Conservation (phyloP, 441 rosid species). For the Gossypium schwendimanii region DNA sequence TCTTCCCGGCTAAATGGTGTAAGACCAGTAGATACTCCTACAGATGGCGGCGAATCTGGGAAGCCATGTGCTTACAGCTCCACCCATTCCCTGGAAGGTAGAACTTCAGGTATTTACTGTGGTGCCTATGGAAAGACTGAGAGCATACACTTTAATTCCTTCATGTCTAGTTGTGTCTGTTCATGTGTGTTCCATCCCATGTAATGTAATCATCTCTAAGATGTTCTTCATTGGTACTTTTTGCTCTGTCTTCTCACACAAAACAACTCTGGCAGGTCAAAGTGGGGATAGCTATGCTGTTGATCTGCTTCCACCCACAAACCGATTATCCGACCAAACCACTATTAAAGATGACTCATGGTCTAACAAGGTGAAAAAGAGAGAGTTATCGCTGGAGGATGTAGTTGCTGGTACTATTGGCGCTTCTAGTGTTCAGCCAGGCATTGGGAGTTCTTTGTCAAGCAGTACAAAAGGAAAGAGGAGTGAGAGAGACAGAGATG, state of each 20-base stretch:
- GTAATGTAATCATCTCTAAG: slow-evolving; percentile 2
- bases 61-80: slow-evolving; percentile 26
- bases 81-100: slow-evolving; percentile 27
- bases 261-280: slow-evolving; percentile 45
- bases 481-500: slow-evolving; percentile 96
- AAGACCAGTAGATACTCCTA: slow-evolving; percentile 28
- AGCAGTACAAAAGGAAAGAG: slow-evolving; percentile 88
- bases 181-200: not conserved
- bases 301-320: slow-evolving; percentile 40
- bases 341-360: slow-evolving; percentile 55
- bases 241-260: slow-evolving; percentile 34
- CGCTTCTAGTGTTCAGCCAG: slow-evolving; percentile 32
- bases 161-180: not conserved
- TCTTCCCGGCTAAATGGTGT: slow-evolving; percentile 33
- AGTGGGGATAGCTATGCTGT: slow-evolving; percentile 39
- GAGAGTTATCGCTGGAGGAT: slow-evolving; percentile 81
- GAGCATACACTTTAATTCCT: not conserved
- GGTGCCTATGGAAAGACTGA: slow-evolving; percentile 10
- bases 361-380: slow-evolving; percentile 76
- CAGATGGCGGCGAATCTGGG: slow-evolving; percentile 51
- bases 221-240: slow-evolving; percentile 7
- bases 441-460: slow-evolving; percentile 52
- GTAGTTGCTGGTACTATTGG: slow-evolving; percentile 49
- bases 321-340: slow-evolving; percentile 39
- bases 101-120: slow-evolving; percentile 37